These are phyloP conservation scores for Hymenoscyphus scutula DNA, from an alignment of 2,329 filamentous ascomycete genomes.

Conservation along the genomic window DNA sequence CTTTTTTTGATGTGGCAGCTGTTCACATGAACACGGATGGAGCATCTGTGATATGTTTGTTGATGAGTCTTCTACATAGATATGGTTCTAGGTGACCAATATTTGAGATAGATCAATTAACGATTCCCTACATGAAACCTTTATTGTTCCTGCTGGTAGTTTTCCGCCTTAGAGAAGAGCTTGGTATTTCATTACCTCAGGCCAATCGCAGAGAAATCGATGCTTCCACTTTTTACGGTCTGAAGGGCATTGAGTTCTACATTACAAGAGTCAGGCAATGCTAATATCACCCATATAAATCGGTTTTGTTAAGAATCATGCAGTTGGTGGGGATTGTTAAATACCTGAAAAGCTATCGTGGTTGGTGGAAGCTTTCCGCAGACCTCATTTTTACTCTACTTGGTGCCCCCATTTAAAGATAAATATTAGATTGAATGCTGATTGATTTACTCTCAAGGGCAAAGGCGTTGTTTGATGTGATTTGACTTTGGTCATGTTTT, in stretches of 20 bases:
- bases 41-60: background rate
- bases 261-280: too few species aligned
- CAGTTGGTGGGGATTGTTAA: too few species aligned
- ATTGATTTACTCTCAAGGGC: background rate
- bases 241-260: too few species aligned
- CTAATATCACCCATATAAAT: too few species aligned
- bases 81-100: background rate
- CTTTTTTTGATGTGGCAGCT: constrained; percentile 2
- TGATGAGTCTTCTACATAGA: constrained; percentile 2
- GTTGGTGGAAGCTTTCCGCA: too few species aligned
- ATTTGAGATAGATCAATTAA: constrained; percentile 6
- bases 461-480: background rate
- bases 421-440: background rate
- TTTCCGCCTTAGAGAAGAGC: background rate
- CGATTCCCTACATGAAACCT: background rate
- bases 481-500: background rate
- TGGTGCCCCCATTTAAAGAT: too few species aligned
- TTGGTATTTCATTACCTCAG: background rate
- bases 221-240: too few species aligned
- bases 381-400: too few species aligned
- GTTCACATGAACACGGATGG: background rate
- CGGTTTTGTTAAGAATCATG: too few species aligned
- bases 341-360: too few species aligned
- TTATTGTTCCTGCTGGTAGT: background rate
- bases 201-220: too few species aligned